Conservation (phyloP, 2,329 filamentous ascomycete species). For the Apiospora malaysiana region DNA sequence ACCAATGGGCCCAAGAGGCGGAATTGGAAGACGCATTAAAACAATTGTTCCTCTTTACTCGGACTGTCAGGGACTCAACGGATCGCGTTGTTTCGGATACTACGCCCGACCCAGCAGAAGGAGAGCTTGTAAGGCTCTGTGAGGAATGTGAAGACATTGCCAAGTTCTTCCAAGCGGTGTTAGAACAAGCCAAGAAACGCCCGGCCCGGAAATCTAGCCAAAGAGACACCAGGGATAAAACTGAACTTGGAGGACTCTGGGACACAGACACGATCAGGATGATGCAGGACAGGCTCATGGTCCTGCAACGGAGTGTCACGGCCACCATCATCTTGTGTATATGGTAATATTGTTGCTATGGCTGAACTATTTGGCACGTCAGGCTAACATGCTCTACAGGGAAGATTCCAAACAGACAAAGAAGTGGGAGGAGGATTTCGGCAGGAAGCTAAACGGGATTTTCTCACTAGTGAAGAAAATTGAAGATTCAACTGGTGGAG, state of each 20-base stretch:
- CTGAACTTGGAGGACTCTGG: background rate
- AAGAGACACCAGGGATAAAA: background rate
- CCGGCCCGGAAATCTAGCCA: background rate
- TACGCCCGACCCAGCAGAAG: no score
- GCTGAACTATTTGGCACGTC: fast-evolving
- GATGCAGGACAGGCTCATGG: background rate
- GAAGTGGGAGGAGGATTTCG: background rate
- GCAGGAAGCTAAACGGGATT: background rate
- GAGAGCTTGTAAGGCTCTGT: background rate
- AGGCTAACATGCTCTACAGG: background rate
- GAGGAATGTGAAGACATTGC: background rate
- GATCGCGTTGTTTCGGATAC: background rate
- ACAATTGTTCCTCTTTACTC: background rate
- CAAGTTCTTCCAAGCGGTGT: background rate
- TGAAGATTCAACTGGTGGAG: background rate
- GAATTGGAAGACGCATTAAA: background rate
- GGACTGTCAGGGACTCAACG: background rate
- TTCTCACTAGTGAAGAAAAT: background rate
- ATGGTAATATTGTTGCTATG: background rate
- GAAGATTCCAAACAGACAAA: background rate
- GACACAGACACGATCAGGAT: background rate
- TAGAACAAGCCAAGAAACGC: background rate
- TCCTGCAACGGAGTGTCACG: background rate
- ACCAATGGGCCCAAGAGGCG: background rate
- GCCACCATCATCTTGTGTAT: background rate